Conservation (phyloP, 495 filamentous ascomycete genomes). For the Penicillium fimorum region DNA sequence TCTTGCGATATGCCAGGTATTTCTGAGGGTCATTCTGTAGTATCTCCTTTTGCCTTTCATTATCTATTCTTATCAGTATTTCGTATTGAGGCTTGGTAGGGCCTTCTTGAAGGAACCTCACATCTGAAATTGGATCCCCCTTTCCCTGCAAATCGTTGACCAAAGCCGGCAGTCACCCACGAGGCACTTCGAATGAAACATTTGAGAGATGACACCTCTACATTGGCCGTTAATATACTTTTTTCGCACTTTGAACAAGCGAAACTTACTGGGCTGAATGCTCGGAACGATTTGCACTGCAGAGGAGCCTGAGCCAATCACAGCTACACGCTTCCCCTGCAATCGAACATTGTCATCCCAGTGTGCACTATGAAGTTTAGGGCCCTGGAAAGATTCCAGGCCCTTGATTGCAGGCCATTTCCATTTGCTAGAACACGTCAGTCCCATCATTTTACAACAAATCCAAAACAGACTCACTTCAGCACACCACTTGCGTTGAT, state of each 20-base stretch:
- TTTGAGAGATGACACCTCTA: conserved; percentile 11
- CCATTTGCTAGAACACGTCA: conserved; percentile 30
- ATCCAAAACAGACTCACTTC: conserved; percentile 3
- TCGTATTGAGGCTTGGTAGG: background rate
- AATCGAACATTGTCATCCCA: conserved; percentile 41
- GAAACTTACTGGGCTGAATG: conserved; percentile 28
- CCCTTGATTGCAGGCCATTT: conserved; percentile 52
- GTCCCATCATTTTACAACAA: background rate
- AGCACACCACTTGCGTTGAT: conserved; percentile 16
- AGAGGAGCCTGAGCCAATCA: conserved; percentile 48
- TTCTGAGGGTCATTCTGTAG: conserved; percentile 21
- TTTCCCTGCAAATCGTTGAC: conserved; percentile 11
- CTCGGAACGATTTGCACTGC: conserved; percentile 54
- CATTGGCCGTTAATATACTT: conserved; percentile 1
- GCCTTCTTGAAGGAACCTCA: background rate
- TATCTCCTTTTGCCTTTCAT: conserved; percentile 30
- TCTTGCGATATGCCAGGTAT: conserved; percentile 36
- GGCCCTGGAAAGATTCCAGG: conserved; percentile 42
- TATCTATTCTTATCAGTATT: conserved; percentile 23
- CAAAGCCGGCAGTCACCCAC: conserved; percentile 21
- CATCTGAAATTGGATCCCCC: conserved; percentile 20
- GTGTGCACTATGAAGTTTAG: conserved; percentile 46
- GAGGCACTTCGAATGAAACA: conserved; percentile 26
- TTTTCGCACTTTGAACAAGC: background rate
- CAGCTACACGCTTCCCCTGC: conserved; percentile 44